Evolutionary conservation across 2,329 filamentous ascomycete genomes (phyloP).

Genomic region (Mycocentrospora acerina): DNA sequence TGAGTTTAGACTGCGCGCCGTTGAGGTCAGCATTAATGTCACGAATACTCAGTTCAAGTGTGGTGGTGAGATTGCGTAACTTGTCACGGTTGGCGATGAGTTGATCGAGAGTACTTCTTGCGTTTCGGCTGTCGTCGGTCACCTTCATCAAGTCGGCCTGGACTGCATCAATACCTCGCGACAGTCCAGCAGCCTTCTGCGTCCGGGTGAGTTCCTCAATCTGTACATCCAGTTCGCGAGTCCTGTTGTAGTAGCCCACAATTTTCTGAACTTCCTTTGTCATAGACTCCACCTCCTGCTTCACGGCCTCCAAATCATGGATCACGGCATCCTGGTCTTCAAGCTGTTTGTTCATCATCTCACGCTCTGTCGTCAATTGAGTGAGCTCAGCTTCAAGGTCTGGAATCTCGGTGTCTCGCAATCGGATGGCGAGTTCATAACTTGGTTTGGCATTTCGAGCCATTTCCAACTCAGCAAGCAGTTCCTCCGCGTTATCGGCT

Average conservation of each 20-base stretch:
- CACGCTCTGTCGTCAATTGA: slow-evolving; percentile 46
- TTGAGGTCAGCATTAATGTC: slow-evolving; percentile 74
- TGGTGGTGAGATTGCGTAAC: slow-evolving; percentile 65
- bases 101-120: slow-evolving; percentile 66
- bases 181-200: slow-evolving; percentile 66
- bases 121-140: slow-evolving; percentile 65
- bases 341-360: slow-evolving; percentile 43
- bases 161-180: slow-evolving; percentile 78
- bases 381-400: slow-evolving; percentile 64
- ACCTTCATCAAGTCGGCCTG: slow-evolving; percentile 71
- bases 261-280: slow-evolving; percentile 77
- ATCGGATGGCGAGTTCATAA: slow-evolving; percentile 73
- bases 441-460: slow-evolving; percentile 59
- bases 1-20: slow-evolving; percentile 70
- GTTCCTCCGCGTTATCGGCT: slow-evolving; percentile 62
- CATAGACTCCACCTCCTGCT: slow-evolving; percentile 73
- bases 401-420: slow-evolving; percentile 70
- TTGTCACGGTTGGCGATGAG: slow-evolving; percentile 71
- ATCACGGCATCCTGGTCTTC: slow-evolving; percentile 70
- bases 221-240: slow-evolving; percentile 69
- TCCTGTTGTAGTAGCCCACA: slow-evolving; percentile 69
- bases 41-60: slow-evolving; percentile 74
- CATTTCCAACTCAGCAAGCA: slow-evolving; percentile 61
- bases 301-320: slow-evolving; percentile 62
- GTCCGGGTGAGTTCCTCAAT: slow-evolving; percentile 74